Conservation (phyloP, 2,329 filamentous ascomycete genomes). For the Pseudogymnoascus sp. region DNA sequence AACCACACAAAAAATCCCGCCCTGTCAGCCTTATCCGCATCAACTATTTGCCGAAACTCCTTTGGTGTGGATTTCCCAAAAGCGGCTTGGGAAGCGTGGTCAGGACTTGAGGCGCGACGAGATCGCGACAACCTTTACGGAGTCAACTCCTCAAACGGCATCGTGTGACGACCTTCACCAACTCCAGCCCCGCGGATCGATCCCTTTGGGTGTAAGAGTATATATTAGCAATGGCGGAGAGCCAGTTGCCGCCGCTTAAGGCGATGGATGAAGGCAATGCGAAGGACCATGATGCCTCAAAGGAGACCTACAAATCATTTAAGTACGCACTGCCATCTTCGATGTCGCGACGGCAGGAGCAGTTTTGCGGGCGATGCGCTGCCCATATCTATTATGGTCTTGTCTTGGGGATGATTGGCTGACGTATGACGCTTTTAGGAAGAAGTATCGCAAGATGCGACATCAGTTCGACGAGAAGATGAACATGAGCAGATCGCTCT, state of each 20-base stretch:
- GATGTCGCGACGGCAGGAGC: not conserved
- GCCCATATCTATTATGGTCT: not conserved
- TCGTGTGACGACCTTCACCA: conserved; percentile 1
- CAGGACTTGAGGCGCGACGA: not conserved
- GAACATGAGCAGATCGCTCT: conserved; percentile 73
- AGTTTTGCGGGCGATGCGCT: not conserved
- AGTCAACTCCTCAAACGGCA: not conserved
- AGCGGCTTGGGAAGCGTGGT: not conserved
- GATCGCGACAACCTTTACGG: not conserved
- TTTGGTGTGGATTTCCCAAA: not conserved
- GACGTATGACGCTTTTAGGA: conserved; percentile 53
- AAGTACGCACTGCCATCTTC: conserved; percentile 26
- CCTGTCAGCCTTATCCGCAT: conserved; percentile 5
- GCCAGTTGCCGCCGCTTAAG: conserved; percentile 1
- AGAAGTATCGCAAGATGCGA: conserved; percentile 93
- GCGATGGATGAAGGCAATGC: conserved; percentile 15
- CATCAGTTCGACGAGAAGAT: conserved; percentile 70
- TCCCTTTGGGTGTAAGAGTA: not conserved
- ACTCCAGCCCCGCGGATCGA: not conserved
- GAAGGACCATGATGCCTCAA: conserved; percentile 21
- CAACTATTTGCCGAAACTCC: not conserved
- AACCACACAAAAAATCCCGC: not conserved
- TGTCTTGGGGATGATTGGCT: not conserved
- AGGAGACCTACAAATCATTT: conserved; percentile 32
- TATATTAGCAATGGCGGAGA: not conserved